These are phyloP conservation scores for Lasiodiplodia citricola DNA, from an alignment of 2,329 filamentous ascomycete species.

Conservation along the genomic window DNA sequence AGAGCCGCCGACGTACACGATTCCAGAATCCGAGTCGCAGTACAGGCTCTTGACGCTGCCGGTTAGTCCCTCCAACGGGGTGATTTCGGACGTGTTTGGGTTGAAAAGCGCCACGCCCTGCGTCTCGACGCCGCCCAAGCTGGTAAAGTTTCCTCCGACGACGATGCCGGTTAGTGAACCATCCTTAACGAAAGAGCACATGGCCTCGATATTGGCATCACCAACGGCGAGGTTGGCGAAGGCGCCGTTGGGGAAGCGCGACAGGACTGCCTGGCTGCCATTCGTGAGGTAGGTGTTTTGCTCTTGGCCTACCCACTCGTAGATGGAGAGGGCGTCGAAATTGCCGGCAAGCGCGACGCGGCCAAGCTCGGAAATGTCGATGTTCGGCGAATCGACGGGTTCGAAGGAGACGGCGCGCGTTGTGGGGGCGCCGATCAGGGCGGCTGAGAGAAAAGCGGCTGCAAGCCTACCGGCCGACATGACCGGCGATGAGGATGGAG, in stretches of 20 bases:
- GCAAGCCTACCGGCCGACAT: slow-evolving; percentile 45
- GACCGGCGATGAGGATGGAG: slow-evolving; percentile 44
- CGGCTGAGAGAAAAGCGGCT: slow-evolving; percentile 37
- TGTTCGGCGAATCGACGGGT: slow-evolving; percentile 68
- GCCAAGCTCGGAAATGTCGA: slow-evolving; percentile 80
- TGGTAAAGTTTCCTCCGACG: slow-evolving; percentile 95
- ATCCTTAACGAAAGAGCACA: slow-evolving; percentile 78
- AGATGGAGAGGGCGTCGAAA: slow-evolving; percentile 90
- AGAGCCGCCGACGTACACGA: slow-evolving; percentile 89
- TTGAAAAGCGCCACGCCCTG: slow-evolving; percentile 82
- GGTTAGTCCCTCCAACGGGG: slow-evolving; percentile 77
- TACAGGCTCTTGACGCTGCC: slow-evolving; percentile 82
- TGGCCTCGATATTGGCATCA: slow-evolving; percentile 83
- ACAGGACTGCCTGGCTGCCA: slow-evolving; percentile 80
- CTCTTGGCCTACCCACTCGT: slow-evolving; percentile 81
- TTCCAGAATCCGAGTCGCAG: slow-evolving; percentile 77
- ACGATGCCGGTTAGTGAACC: slow-evolving; percentile 75
- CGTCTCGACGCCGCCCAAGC: slow-evolving; percentile 76
- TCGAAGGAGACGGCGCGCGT: slow-evolving; percentile 57
- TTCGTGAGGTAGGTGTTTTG: slow-evolving; percentile 71
- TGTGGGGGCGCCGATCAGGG: slow-evolving; percentile 31
- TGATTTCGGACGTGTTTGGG: slow-evolving; percentile 70
- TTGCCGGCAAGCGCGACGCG: slow-evolving; percentile 85
- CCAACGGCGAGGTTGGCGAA: slow-evolving; percentile 76
- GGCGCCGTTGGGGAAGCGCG: slow-evolving; percentile 82